phyloP scores from a whole-genome alignment of 1,139 yeast genomes.

The Yamadazyma sp. region DNA sequence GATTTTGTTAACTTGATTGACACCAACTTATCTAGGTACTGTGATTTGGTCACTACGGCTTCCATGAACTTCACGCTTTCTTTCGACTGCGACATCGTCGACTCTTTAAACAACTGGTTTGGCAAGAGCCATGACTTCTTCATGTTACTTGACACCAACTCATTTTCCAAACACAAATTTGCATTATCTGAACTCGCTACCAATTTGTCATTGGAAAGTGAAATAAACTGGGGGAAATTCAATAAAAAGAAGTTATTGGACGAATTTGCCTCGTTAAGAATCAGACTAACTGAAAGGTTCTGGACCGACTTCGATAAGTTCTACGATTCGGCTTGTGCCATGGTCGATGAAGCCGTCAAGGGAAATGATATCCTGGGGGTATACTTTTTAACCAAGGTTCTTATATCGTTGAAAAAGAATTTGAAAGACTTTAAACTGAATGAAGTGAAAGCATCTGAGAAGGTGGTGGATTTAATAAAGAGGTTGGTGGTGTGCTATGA shows the following conservation, averaged over 20 bases:
- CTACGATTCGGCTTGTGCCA: background rate
- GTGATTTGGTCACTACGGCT: conserved; percentile 12
- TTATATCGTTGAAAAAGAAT: conserved; percentile 8
- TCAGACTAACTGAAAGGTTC: conserved; percentile 1
- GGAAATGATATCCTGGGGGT: conserved; percentile 1
- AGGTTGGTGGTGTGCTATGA: conserved; percentile 5
- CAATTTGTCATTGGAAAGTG: conserved; percentile 7
- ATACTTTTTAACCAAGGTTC: conserved; percentile 6
- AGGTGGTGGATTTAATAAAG: conserved; percentile 1
- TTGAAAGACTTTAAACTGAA: conserved; percentile 2
- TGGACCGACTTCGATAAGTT: conserved; percentile 6
- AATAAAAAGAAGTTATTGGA: conserved; percentile 8
- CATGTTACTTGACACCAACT: conserved; percentile 2
- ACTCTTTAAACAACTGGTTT: conserved; percentile 12
- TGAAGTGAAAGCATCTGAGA: background rate
- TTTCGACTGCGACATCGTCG: conserved; percentile 7
- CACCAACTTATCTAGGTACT: conserved; percentile 12
- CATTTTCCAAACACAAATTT: background rate
- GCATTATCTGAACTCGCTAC: conserved; percentile 7
- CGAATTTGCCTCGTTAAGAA: conserved; percentile 6
- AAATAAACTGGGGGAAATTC: conserved; percentile 12
- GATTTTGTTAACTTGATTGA: conserved; percentile 14
- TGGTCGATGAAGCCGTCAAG: background rate
- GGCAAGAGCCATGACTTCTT: conserved; percentile 4
- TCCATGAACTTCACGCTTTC: conserved; percentile 12